These are phyloP conservation scores for Mycena rosella DNA, from an alignment of 768 basidiomycete species.

Conservation along the genomic window DNA sequence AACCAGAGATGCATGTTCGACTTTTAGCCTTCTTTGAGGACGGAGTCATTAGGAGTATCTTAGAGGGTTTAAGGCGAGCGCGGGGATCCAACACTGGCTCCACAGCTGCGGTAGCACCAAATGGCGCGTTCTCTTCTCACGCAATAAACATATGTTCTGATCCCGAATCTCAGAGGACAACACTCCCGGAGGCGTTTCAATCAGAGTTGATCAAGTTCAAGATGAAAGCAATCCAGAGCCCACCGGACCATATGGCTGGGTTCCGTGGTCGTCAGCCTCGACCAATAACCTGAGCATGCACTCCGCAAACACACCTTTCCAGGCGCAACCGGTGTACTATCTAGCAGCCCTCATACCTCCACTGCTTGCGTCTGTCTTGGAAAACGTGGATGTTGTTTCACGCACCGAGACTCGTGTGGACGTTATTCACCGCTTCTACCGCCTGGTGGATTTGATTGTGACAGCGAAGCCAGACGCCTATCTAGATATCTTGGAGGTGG, in stretches of 20 bases:
- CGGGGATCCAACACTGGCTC: slow-evolving; percentile 42
- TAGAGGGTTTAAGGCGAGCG: slow-evolving; percentile 59
- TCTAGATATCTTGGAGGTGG: slow-evolving; percentile 77
- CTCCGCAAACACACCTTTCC: slow-evolving; percentile 71
- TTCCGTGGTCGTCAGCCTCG: slow-evolving; percentile 44
- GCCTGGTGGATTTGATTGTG: slow-evolving; percentile 66
- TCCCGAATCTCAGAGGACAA: slow-evolving; percentile 33
- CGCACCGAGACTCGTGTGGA: slow-evolving; percentile 46
- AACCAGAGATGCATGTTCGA: slow-evolving; percentile 68
- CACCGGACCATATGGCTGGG: slow-evolving; percentile 41
- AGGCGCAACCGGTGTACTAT: slow-evolving; percentile 67
- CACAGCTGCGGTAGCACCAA: neutral
- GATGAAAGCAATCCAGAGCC: slow-evolving; percentile 40
- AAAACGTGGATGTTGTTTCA: slow-evolving; percentile 60
- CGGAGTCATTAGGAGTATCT: slow-evolving; percentile 64
- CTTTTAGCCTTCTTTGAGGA: slow-evolving; percentile 79
- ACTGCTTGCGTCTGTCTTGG: slow-evolving; percentile 72
- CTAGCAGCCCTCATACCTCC: slow-evolving; percentile 74
- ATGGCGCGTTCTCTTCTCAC: slow-evolving; percentile 14
- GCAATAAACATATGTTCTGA: slow-evolving; percentile 21
- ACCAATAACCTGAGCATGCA: slow-evolving; percentile 45
- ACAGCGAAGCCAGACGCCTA: slow-evolving; percentile 75
- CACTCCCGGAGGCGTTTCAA: slow-evolving; percentile 62
- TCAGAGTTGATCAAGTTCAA: slow-evolving; percentile 68
- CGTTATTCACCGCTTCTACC: slow-evolving; percentile 62